Evolutionary conservation across 1,284 basidiomycete genomes (phyloP).

Genomic region (Fomitopsis palustris): DNA sequence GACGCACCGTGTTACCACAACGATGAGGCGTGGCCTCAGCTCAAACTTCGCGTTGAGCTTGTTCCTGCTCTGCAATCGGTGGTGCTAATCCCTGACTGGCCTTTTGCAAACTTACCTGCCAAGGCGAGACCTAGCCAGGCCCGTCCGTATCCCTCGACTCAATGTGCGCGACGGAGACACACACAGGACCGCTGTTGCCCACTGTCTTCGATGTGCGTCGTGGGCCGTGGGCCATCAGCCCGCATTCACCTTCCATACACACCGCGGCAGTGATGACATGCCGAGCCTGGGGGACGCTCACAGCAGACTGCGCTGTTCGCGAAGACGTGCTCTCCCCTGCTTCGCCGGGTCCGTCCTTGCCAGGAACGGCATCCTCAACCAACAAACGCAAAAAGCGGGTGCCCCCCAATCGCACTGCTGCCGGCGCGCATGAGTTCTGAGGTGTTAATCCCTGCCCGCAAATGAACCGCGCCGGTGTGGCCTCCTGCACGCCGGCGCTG

Average conservation of each 20-base stretch:
- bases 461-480: constrained; percentile 50
- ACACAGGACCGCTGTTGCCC: neutral
- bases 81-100: no score
- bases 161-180: neutral
- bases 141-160: no score
- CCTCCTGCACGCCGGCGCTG: constrained; percentile 88
- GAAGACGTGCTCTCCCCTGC: neutral
- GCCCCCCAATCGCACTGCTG: neutral
- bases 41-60: neutral
- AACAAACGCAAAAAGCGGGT: neutral
- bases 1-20: neutral
- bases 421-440: no score
- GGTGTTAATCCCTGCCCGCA: neutral
- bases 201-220: neutral
- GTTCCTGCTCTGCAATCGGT: neutral
- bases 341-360: neutral
- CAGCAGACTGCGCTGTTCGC: neutral
- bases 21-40: neutral
- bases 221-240: neutral
- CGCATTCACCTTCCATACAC: neutral
- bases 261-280: neutral
- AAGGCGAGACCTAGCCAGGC: no score
- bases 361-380: neutral
- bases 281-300: neutral
- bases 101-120: no score